Evolutionary conservation across 2,329 filamentous ascomycete species (phyloP).

Genomic region (Beauveria bassiana): DNA sequence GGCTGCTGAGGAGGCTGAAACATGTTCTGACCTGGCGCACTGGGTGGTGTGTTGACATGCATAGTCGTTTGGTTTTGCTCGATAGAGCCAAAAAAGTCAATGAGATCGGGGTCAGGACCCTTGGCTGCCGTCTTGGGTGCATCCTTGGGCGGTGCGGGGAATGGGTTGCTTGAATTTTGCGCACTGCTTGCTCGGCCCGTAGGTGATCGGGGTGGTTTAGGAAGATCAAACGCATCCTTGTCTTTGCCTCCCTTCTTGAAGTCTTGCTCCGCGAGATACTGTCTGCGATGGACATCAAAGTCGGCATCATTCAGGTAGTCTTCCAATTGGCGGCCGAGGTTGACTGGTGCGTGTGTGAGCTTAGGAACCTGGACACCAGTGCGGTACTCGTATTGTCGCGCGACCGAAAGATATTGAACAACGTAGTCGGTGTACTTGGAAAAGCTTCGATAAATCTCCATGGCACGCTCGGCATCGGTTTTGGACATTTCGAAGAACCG

Average conservation of each 20-base stretch:
- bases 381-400: conserved; percentile 83
- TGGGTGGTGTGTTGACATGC: conserved; percentile 35
- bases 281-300: conserved; percentile 86
- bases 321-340: conserved; percentile 79
- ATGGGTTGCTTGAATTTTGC: conserved; percentile 32
- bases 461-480: conserved; percentile 82
- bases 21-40: conserved; percentile 23
- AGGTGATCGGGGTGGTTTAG: conserved; percentile 29
- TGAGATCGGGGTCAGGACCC: conserved; percentile 68
- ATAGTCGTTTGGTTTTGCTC: conserved; percentile 78
- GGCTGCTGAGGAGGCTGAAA: conserved; percentile 21
- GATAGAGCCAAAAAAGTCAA: conserved; percentile 92
- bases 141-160: conserved; percentile 25
- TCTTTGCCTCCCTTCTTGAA: conserved; percentile 45
- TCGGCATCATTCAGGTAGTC: conserved; percentile 93
- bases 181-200: conserved; percentile 16
- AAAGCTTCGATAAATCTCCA: conserved; percentile 88
- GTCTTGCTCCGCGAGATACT: conserved; percentile 84
- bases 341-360: conserved; percentile 92
- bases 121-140: conserved; percentile 46
- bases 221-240: conserved; percentile 30
- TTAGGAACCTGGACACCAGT: conserved; percentile 93
- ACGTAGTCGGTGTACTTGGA: conserved; percentile 88
- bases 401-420: conserved; percentile 80
- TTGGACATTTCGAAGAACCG: conserved; percentile 99